Base-by-base conservation (phyloP, 805 yeast genomes). In the Wickerhamomyces kurtzmanii region DNA sequence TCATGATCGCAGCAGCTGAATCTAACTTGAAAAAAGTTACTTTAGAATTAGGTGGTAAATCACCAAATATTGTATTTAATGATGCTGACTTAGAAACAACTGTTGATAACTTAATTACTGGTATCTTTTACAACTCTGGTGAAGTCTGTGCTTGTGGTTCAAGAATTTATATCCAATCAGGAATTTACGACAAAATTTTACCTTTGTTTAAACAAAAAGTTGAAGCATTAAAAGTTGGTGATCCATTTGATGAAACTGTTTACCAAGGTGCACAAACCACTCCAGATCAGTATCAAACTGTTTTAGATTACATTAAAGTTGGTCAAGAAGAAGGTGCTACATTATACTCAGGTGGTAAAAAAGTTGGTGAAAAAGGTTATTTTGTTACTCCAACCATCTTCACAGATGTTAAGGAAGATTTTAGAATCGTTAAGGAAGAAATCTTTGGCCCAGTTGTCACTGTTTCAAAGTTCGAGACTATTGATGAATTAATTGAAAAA, bases 61-160 rank as follows among this genome's bases (percentile, higher is more conserved):
- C 87, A 35, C 85, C 91, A 48, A 80, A 79, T 50, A 77, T 81
- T 42, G 79, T 82, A 28, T 74, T 81, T 44, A 64, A 68, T 33
- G 91, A 82, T 47, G 83, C 82, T 31, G 71, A 79, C 46, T 49
- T 77, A 33, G 65, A 67, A 23, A 60, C 62, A 30, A 72, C 87
- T 31, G 77, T 83, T 28, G 65, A 69, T 40, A 66, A 68, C 49
- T 65, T 80, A 37, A 67, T 79, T 34, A 62, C 66, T 30, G 91
- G 91, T 59, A 81, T 82, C 38, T 73, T 78, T 61, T 79, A 68
- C 67, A 83, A 83, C 60, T 75, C 89, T 30, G 94, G 94, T 61
- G 93, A 83, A 60, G 84, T 80, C 34, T 83, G 94, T 61, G 78
- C 86, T 59, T 85, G 91, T 19, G 87, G 89, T 53, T 84, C 89